Conservation (phyloP, 257 asterid species). For the Nicotiana obtusifolia region DNA sequence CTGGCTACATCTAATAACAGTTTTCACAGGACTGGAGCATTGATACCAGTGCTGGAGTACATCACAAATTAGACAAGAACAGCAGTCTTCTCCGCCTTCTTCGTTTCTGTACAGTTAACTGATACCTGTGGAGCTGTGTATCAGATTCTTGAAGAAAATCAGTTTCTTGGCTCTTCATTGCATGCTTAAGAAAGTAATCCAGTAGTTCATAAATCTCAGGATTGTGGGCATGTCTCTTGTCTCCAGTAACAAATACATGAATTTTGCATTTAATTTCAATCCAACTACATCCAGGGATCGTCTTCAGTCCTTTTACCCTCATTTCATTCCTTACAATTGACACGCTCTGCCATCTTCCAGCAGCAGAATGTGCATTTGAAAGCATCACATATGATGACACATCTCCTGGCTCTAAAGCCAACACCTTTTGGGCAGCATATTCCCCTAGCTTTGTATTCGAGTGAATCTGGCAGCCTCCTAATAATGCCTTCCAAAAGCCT, state of each 20-base stretch:
- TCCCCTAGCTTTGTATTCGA: conserved; percentile 52
- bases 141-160: conserved; percentile 13
- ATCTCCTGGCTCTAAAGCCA: conserved; percentile 66
- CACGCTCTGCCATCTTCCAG: conserved; percentile 66
- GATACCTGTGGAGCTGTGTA: not conserved
- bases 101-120: not conserved
- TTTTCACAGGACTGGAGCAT: not conserved
- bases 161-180: conserved; percentile 20
- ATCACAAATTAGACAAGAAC: too few relatives aligned
- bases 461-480: conserved; percentile 77
- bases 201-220: conserved; percentile 39
- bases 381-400: conserved; percentile 90
- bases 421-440: conserved; percentile 45
- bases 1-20: not conserved
- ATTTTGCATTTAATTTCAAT: conserved; percentile 46
- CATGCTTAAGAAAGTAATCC: conserved; percentile 29
- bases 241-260: conserved; percentile 67
- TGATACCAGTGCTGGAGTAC: too few relatives aligned
- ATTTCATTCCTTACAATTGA: conserved; percentile 42
- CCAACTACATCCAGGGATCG: conserved; percentile 88
- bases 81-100: too few relatives aligned
- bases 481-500: conserved; percentile 85
- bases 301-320: conserved; percentile 50
- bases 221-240: conserved; percentile 32
- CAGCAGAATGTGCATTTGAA: conserved; percentile 73